Conservation (phyloP, 768 basidiomycete genomes). For the Mycena crocata region DNA sequence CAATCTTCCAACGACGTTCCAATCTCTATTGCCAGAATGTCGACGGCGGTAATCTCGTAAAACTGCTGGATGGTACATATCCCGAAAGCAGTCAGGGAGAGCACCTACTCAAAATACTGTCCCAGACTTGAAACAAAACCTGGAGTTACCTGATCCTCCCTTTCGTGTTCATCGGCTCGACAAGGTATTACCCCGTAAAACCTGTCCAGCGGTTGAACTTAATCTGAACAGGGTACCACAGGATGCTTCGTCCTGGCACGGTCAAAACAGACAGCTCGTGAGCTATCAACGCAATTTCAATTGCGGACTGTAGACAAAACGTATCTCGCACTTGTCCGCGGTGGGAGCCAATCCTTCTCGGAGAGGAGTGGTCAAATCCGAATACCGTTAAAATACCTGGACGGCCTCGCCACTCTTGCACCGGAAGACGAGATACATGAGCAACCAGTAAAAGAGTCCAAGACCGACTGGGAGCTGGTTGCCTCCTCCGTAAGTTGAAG, state of each 20-base stretch:
- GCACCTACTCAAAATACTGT: not conserved
- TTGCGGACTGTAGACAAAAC: conserved; percentile 61
- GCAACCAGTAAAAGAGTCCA: conserved; percentile 46
- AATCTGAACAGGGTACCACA: conserved; percentile 66
- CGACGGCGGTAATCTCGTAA: conserved; percentile 11
- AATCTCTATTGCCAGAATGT: conserved; percentile 35
- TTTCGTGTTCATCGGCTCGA: conserved; percentile 74
- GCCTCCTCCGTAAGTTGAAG: conserved; percentile 53
- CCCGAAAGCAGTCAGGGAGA: not conserved
- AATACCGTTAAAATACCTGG: conserved; percentile 51
- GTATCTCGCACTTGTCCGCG: conserved; percentile 74
- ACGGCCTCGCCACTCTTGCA: conserved; percentile 59
- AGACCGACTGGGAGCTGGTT: conserved; percentile 70
- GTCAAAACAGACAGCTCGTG: conserved; percentile 53
- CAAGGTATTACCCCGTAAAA: conserved; percentile 54
- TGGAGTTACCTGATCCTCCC: conserved; percentile 51
- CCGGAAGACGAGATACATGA: conserved; percentile 15
- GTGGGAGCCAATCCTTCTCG: conserved; percentile 59
- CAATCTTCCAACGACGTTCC: conserved; percentile 47
- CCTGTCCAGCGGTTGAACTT: not conserved
- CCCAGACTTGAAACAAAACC: conserved; percentile 41
- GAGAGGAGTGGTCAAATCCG: conserved; percentile 54
- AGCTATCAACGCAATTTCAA: conserved; percentile 68
- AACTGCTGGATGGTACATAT: conserved; percentile 22
- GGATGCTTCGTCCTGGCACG: conserved; percentile 70